Evolutionary conservation across 2,329 filamentous ascomycete genomes (phyloP).

Genomic region (Pseudogymnoascus sp.): DNA sequence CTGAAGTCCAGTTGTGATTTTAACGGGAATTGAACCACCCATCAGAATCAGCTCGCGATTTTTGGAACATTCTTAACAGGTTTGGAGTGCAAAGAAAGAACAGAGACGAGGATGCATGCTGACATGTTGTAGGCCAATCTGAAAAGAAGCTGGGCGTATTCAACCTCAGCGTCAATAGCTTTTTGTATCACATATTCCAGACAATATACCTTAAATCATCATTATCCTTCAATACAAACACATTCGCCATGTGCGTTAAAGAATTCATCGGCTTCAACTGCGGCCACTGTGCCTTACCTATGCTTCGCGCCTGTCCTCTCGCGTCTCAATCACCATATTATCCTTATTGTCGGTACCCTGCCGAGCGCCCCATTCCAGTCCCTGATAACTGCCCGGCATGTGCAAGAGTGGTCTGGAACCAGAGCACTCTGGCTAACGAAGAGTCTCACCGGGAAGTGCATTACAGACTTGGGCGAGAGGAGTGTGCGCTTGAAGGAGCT

Average conservation of each 20-base stretch:
- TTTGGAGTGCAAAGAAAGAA: not conserved
- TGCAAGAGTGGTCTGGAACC: constrained; percentile 26
- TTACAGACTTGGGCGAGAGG: not conserved
- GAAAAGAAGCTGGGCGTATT: not conserved
- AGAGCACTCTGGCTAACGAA: constrained; percentile 10
- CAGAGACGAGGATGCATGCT: not conserved
- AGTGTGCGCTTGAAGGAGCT: not conserved
- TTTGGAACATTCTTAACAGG: not conserved
- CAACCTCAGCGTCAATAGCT: not conserved
- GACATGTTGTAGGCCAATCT: not conserved
- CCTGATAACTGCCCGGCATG: constrained; percentile 26
- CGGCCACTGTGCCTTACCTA: constrained; percentile 37
- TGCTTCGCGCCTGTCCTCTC: constrained; percentile 36
- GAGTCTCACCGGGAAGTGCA: not conserved
- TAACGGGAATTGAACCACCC: not conserved
- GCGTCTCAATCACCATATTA: constrained; percentile 20
- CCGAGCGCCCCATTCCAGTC: constrained; percentile 20
- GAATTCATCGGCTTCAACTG: constrained; percentile 41
- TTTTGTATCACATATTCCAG: not conserved
- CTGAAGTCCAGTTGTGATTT: not conserved
- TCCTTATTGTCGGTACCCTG: constrained; percentile 24
- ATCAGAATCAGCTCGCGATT: not conserved
- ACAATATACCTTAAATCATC: not conserved
- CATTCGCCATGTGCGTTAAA: constrained; percentile 38
- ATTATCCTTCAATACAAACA: not conserved